Evolutionary conservation across 352 stramenopile species (phyloP), one percentile per base, ranked within the genome.

Genomic region (Pythium myriotylum): DNA sequence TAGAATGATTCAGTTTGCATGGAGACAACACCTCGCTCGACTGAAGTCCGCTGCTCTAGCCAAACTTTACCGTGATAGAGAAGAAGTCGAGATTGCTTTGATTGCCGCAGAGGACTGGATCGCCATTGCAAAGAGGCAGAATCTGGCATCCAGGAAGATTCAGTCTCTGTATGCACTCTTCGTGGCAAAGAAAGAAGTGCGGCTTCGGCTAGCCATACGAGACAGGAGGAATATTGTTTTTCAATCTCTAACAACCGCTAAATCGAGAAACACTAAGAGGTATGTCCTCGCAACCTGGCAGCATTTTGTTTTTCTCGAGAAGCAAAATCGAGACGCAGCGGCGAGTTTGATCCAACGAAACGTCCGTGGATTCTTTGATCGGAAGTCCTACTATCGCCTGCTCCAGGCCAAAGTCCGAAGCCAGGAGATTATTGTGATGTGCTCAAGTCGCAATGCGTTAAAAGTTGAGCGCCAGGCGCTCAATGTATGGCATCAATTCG

Each of bases 101-200:
- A 83, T 92, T 78, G 59, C 70, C 0, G 45, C 27, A 19, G 65
- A 88, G 6, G 84, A 92, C 35, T 62, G 63, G 45, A 54, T 79
- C 6, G 14, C 76, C 9, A 78, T 89, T 35, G 46, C 65, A 24
- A 63, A 77, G 16, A 40, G 33, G 14, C 49, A 79, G 16, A 77
- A 89, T 47, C 59, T 66, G 9, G 72, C 74, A 5, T 77, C 81
- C 10, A 43, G 22, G 5, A 77, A 64, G 45, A 88, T 92, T 32
- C 83, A 89, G 68, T 73, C 71, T 0, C 48, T 92, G 6, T 68
- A 82, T 45, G 60, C 66, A 17, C 83, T 89, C 26, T 66, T 67
- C 5, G 19, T 52, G 20, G 68, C 74, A 22, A 62, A 68, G 37
- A 67, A 68, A 69, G 60, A 74, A 41, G 22, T 42, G 27, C 47